A percentile compares a stretch with the other conserved stretches of the same genome.
phyloP scores from a whole-genome alignment of 106 monocot genomes.

The Gastrodia elata region DNA sequence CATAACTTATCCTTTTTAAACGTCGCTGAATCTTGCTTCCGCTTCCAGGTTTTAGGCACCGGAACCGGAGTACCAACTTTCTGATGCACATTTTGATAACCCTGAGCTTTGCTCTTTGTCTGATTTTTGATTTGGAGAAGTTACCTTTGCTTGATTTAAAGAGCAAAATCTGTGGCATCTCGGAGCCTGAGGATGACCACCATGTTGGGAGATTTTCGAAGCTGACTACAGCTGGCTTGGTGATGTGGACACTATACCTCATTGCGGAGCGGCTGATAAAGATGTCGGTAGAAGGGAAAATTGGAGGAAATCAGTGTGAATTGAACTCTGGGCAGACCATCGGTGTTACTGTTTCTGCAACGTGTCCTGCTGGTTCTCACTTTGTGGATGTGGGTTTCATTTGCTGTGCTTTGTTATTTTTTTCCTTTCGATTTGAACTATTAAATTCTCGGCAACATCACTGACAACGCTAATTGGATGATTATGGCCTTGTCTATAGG shows the following conservation, averaged over 20 bases:
- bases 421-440: background rate
- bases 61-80: conserved; percentile 2
- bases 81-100: conserved; percentile 1
- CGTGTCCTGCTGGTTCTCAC: conserved; percentile 6
- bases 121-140: conserved; percentile 8
- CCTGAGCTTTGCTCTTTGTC: conserved; percentile 4
- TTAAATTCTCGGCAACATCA: background rate
- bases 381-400: conserved; percentile 16
- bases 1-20: background rate
- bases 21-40: background rate
- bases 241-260: conserved; percentile 1
- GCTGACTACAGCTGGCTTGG: conserved; percentile 6
- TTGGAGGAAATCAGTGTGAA: background rate
- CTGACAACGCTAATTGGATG: background rate
- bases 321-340: background rate
- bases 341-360: background rate
- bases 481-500: conserved; percentile 27
- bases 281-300: conserved; percentile 1
- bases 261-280: conserved; percentile 2
- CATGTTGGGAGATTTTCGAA: conserved; percentile 5
- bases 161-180: conserved; percentile 2
- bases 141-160: conserved; percentile 5
- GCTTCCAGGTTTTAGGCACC: background rate
- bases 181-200: background rate
- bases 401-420: background rate